Base-by-base conservation (phyloP, 129 eudicot genomes). In the Heracleum sosnowskyi region DNA sequence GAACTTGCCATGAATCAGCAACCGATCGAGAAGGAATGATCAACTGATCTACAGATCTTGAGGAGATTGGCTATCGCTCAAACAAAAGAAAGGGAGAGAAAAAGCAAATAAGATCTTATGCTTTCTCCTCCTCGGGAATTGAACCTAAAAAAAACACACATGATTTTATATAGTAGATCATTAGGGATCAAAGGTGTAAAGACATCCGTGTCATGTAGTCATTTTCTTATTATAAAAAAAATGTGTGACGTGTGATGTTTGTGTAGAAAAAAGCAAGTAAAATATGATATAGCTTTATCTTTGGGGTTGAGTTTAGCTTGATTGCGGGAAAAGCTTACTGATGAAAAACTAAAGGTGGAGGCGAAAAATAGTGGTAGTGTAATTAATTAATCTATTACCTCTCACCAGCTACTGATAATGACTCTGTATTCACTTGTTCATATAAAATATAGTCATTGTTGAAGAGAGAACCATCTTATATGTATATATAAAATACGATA, bases 361-460 rank as follows among this genome's bases (percentile, higher is more conserved):
- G 82, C 83, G 85, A 83, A 85, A 82, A 84, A 75, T 51, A 79
- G 88, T 79, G 89, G 7, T 0, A 85, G 76, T 85, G 89, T 75
- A 83, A 84, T 80, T 86, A 79, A 31, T 16, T 47, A 85, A 76
- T 69, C 81, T 84, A 69, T 40, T 36, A n/a, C 84, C 83, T 69
- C 78, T 84, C 86, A 88, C 87, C 96, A 86, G 92, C 91, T 66
- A 73, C 85, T 86, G 93, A 91, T 85, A 66, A 74, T 44, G 79
- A 74, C 76, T 39, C 18, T 5, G 0, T 39, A 69, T 66, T 11
- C 16, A 31, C 6, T 29, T 4, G 44, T 40, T 40, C 44, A 31
- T 47, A n/a, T n/a, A n/a, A n/a, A n/a, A n/a, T n/a, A n/a, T n/a
- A n/a, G n/a, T n/a, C n/a, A n/a, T n/a, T n/a, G n/a, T n/a, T n/a